Evolutionary conservation across 495 filamentous ascomycete genomes (phyloP).

Genomic region (Podospora pseudopauciseta): DNA sequence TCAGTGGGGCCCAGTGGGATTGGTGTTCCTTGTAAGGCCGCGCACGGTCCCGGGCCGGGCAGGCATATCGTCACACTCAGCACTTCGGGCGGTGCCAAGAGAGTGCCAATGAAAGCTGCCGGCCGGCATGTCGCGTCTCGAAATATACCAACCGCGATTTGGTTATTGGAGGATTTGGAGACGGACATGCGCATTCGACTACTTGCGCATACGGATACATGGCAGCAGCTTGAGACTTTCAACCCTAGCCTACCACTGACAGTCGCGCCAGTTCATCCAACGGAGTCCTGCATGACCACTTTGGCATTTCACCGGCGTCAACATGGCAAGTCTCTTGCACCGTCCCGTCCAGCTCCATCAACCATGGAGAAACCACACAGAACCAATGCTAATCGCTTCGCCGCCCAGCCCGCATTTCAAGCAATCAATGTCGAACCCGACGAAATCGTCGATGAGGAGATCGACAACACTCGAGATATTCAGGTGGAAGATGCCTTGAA

Average conservation of each 20-base stretch:
- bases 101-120: not conserved
- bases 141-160: not conserved
- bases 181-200: not conserved
- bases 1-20: not conserved
- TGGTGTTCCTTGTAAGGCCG: not conserved
- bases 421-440: conserved; percentile 92
- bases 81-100: not conserved
- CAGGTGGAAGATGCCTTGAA: conserved; percentile 96
- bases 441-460: conserved; percentile 81
- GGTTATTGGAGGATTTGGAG: not conserved
- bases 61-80: too few species aligned
- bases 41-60: too few species aligned
- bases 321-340: conserved; percentile 14
- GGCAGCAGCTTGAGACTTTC: not conserved
- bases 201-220: not conserved
- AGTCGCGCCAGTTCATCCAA: not conserved
- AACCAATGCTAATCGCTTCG: not conserved
- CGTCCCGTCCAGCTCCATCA: not conserved
- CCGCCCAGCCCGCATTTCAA: conserved; percentile 58
- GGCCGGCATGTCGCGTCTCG: not conserved
- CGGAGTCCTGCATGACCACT: not conserved
- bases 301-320: conserved; percentile 5
- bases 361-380: not conserved
- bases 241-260: not conserved
- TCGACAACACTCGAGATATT: conserved; percentile 92